Conservation (phyloP, 108 stramenopile species). For the Aurantiochytrium sp. region DNA sequence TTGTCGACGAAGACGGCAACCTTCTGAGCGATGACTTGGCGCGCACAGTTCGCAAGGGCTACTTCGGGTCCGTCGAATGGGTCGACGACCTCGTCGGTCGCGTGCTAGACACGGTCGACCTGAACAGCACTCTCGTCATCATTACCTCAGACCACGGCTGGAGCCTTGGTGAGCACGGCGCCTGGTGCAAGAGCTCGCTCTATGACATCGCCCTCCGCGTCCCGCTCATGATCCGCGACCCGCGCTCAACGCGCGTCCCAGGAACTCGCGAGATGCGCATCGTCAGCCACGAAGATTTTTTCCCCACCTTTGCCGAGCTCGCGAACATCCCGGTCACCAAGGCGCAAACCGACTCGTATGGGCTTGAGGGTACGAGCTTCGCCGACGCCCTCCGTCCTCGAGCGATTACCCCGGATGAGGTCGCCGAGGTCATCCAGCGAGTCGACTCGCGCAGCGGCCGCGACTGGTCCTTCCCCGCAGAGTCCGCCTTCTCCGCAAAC, state of each 20-base stretch:
- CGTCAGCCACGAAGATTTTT: background rate
- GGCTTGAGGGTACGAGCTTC: background rate
- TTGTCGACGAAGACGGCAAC: background rate
- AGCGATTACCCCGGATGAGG: background rate
- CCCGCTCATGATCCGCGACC: background rate
- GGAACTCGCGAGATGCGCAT: background rate
- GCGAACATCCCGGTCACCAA: background rate
- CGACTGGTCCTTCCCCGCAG: background rate
- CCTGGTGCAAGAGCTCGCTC: background rate
- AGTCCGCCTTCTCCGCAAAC: background rate
- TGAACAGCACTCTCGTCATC: background rate
- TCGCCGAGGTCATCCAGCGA: background rate
- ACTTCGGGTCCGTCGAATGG: slow-evolving; percentile 6
- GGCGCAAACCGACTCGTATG: background rate
- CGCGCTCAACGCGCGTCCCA: background rate
- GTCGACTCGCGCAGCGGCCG: background rate
- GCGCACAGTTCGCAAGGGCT: background rate
- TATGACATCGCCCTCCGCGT: background rate
- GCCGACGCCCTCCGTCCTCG: background rate
- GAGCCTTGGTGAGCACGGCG: background rate
- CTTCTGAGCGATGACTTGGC: background rate
- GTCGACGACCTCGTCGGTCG: slow-evolving; percentile 14
- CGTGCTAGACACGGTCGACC: background rate
- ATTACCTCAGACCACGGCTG: slow-evolving; percentile 25
- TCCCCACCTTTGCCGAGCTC: slow-evolving; percentile 18